Evolutionary conservation across 2,329 filamentous ascomycete species (phyloP), one percentile per base, ranked within the genome.

Genomic region (Colletotrichum scovillei): DNA sequence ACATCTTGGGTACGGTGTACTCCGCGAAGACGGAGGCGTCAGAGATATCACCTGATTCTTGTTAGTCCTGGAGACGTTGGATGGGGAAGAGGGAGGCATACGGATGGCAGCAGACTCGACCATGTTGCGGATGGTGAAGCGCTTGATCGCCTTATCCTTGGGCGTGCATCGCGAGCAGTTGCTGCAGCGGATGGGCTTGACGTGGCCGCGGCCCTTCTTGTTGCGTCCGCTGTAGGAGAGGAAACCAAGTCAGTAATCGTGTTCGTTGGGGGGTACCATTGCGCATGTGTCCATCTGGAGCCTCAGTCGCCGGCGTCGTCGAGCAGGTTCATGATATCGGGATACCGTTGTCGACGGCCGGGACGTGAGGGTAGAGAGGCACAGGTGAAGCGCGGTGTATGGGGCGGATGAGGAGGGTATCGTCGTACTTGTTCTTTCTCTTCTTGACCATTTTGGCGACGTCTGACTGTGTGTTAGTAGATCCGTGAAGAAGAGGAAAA

Each of bases 131-230:
- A 99, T 91, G 89, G 97, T 99, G 92, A 99, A 99, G 89, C 97
- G 92, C 95, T 99, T 99, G 92, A 99, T 98, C 81, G 97, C 97
- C 95, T 99, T 99, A 85, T 99, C 97, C 93, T 99, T 99, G 87
- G 95, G 95, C 75, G 94, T 97, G 91, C 93, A 95, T 89, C 93
- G 91, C 85, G 89, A 90, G 89, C 89, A 91, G 89, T 91, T 91
- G 86, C 86, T 89, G 89, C 89, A 91, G 81, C 89, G 94, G 90
- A 99, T 98, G 84, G 97, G 97, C 93, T 99, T 99, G 89, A 97
- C 95, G 92, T 98, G 96, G 90, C 97, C 97, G 87, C 97, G 95
- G 87, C 97, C 96, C 89, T 98, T 98, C 95, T 98, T 98, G 94
- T 98, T 98, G 87, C 96, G 95, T 88, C 96, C 96, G 91, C 94